These are phyloP conservation scores for Trypanosoma platydactyli DNA, from an alignment of 208 protist genomes.

Conservation along the genomic window DNA sequence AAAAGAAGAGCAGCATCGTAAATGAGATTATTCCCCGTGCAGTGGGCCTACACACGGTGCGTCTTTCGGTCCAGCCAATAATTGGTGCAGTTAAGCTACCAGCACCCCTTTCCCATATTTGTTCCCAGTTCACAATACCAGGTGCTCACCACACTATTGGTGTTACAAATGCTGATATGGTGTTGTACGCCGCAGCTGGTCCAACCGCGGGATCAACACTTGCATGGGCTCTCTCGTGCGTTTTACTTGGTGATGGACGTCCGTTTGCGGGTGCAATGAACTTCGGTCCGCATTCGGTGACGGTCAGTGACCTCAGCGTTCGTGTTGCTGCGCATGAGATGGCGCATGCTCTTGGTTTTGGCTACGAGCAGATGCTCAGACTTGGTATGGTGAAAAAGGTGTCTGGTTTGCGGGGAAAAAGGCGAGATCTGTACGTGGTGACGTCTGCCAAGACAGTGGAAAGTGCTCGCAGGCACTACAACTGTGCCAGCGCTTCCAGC, in stretches of 20 bases:
- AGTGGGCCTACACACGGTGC: neutral
- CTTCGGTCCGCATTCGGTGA: constrained; percentile 39
- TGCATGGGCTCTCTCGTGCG: constrained; percentile 27
- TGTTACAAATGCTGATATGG: constrained; percentile 50
- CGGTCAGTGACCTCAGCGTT: constrained; percentile 9
- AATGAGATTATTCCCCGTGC: neutral
- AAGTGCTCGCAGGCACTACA: constrained; percentile 26
- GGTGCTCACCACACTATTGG: constrained; percentile 31
- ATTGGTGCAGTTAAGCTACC: neutral
- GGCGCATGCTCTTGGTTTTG: constrained; percentile 77
- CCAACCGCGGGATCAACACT: neutral
- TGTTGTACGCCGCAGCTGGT: constrained; percentile 64
- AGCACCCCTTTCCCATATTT: constrained; percentile 6
- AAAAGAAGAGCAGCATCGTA: no score
- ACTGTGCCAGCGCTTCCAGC: constrained; percentile 8
- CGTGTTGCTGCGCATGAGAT: constrained; percentile 73
- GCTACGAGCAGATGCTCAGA: neutral
- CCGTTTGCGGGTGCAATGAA: constrained; percentile 54
- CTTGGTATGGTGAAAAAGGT: constrained; percentile 13
- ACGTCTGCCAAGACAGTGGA: constrained; percentile 24
- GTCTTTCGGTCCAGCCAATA: no score
- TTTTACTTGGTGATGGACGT: constrained; percentile 8
- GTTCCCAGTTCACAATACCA: constrained; percentile 51
- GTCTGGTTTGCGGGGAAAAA: neutral
- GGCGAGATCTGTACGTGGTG: neutral